Evolutionary conservation across 2,329 filamentous ascomycete genomes (phyloP).

Genomic region (Piedraia hortae): DNA sequence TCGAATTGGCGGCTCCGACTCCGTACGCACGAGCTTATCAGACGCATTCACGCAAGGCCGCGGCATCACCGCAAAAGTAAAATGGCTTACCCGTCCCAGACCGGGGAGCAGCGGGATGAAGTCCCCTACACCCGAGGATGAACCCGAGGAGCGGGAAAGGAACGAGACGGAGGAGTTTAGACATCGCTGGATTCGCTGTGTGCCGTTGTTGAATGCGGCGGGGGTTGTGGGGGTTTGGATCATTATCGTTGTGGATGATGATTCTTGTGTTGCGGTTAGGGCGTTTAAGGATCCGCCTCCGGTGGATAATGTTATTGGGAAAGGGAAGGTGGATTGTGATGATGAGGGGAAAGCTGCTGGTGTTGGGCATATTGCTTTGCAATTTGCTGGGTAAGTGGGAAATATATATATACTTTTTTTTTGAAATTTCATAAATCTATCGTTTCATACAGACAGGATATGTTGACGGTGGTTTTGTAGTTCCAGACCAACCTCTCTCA

Average conservation of each 20-base stretch:
- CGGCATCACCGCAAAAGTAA: slow-evolving; percentile 47
- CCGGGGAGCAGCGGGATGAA: too few species aligned
- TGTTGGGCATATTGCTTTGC: too few species aligned
- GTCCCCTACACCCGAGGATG: too few species aligned
- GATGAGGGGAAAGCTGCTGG: too few species aligned
- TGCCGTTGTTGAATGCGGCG: slow-evolving; percentile 38
- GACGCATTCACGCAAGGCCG: slow-evolving; percentile 38
- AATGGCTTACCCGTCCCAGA: slow-evolving; percentile 32
- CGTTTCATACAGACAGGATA: slow-evolving; percentile 14
- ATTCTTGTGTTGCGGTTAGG: too few species aligned
- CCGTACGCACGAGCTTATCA: slow-evolving; percentile 25
- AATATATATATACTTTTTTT: too few species aligned
- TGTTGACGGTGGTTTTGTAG: slow-evolving; percentile 47
- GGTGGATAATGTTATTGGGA: too few species aligned
- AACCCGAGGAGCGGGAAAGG: slow-evolving; percentile 12
- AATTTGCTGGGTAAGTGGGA: too few species aligned
- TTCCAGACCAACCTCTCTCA: slow-evolving; percentile 72
- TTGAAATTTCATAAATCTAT: too few species aligned
- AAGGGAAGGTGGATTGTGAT: slow-evolving; percentile 1
- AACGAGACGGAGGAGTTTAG: slow-evolving; percentile 34
- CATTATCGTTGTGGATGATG: slow-evolving; percentile 43
- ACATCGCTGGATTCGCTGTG: slow-evolving; percentile 50
- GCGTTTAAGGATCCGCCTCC: too few species aligned
- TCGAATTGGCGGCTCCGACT: slow-evolving; percentile 22
- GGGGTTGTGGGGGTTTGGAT: slow-evolving; percentile 52